phyloP scores from a whole-genome alignment of 208 protist species.

The Endotrypanum monterogeii region DNA sequence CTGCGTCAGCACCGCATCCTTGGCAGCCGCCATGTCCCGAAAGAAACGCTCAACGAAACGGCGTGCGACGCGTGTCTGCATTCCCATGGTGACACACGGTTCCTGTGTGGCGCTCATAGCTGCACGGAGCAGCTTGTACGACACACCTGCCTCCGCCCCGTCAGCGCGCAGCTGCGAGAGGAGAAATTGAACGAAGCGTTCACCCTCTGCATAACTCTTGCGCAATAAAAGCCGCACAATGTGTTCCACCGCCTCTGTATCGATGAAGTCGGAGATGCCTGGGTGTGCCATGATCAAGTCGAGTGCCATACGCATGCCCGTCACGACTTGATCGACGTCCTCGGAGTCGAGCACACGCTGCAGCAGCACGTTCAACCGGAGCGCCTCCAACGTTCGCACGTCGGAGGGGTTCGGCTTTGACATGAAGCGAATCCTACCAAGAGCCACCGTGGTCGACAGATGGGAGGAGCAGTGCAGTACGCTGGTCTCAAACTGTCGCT shows the following conservation, averaged over 20 bases:
- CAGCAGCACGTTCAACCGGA: conserved; percentile 75
- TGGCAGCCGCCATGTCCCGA: conserved; percentile 52
- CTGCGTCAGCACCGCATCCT: conserved; percentile 82
- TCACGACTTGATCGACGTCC: conserved; percentile 49
- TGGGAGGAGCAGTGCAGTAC: conserved; percentile 49
- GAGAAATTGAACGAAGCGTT: conserved; percentile 67
- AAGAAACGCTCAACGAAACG: conserved; percentile 72
- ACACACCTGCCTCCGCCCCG: conserved; percentile 30
- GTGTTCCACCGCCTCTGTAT: conserved; percentile 61
- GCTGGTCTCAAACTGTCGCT: conserved; percentile 38
- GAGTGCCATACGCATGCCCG: conserved; percentile 48
- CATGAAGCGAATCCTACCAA: conserved; percentile 49
- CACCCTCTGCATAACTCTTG: conserved; percentile 57
- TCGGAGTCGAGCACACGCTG: conserved; percentile 56
- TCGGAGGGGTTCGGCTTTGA: conserved; percentile 48
- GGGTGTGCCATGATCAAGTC: conserved; percentile 65
- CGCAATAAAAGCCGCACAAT: conserved; percentile 64
- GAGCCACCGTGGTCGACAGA: conserved; percentile 50
- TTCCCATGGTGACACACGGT: conserved; percentile 58
- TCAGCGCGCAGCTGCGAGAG: conserved; percentile 49
- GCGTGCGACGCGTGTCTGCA: conserved; percentile 37
- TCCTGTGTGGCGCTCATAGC: conserved; percentile 76
- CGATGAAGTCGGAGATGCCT: conserved; percentile 75
- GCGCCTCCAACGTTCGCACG: conserved; percentile 63
- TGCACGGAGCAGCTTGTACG: conserved; percentile 42